These are phyloP conservation scores for Penicillium bialowiezense DNA, from an alignment of 495 filamentous ascomycete genomes.

Conservation along the genomic window DNA sequence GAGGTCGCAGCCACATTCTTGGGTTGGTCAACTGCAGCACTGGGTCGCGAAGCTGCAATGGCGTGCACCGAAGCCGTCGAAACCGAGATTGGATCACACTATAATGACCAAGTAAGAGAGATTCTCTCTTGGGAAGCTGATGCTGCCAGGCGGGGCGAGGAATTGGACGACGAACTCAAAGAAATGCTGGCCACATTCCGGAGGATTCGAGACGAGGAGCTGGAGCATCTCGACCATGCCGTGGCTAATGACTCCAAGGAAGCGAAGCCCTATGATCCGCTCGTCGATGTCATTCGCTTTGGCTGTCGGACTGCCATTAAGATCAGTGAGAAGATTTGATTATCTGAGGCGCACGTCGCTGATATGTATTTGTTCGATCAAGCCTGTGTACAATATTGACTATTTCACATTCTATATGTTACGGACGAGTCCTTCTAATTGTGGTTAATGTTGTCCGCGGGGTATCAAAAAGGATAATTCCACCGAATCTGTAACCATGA, in stretches of 20 bases:
- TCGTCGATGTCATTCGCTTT: constrained; percentile 83
- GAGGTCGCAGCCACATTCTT: constrained; percentile 75
- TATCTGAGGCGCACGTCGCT: neutral
- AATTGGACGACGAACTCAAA: constrained; percentile 73
- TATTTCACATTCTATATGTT: neutral
- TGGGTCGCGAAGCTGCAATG: constrained; percentile 95
- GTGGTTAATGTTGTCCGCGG: neutral
- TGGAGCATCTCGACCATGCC: constrained; percentile 95
- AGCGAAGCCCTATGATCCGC: constrained; percentile 80
- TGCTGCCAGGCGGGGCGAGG: constrained; percentile 62
- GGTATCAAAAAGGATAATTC: constrained; percentile 11
- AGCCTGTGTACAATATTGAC: constrained; percentile 3
- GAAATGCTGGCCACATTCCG: constrained; percentile 71
- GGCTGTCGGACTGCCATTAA: constrained; percentile 92
- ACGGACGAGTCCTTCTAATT: too few species aligned
- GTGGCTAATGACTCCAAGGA: constrained; percentile 88
- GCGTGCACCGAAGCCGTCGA: constrained; percentile 98
- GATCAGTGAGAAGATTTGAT: constrained; percentile 79
- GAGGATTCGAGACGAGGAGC: constrained; percentile 88
- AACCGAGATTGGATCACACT: constrained; percentile 95
- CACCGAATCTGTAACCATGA: neutral
- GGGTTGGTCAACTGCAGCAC: constrained; percentile 84
- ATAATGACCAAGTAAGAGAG: constrained; percentile 84
- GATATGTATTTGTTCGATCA: neutral
- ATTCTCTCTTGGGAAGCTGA: constrained; percentile 77